A percentile compares a stretch with the other conserved stretches of the same genome.
These are phyloP conservation scores for Spinacia oleracea DNA, from an alignment of 179 eudicot species.

Conservation along the genomic window DNA sequence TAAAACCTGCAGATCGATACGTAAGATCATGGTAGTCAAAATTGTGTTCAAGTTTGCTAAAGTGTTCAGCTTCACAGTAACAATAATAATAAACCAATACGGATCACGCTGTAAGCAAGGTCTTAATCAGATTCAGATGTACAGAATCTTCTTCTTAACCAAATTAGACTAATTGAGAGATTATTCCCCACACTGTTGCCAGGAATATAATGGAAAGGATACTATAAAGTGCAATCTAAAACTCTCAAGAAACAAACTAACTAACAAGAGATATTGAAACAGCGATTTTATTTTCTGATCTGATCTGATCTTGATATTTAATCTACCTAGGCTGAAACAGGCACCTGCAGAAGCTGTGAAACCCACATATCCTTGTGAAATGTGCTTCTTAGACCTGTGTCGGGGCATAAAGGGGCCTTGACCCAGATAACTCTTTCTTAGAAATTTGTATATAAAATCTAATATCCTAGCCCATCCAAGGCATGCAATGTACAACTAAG, in stretches of 20 bases:
- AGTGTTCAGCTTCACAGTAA: background rate
- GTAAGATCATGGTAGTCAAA: conserved; percentile 2
- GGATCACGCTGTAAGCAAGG: background rate
- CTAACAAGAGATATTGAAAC: background rate
- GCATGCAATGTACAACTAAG: no score
- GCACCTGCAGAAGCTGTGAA: background rate
- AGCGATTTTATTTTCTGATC: background rate
- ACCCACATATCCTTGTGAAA: background rate
- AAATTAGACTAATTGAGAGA: background rate
- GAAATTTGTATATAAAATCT: no score
- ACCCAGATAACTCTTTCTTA: no score
- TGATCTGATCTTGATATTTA: background rate
- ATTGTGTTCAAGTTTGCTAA: background rate
- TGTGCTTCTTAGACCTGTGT: no score
- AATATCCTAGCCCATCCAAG: no score
- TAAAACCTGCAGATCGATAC: conserved; percentile 28
- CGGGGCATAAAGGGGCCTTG: background rate
- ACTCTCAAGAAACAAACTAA: background rate
- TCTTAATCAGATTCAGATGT: background rate
- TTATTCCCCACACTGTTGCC: background rate
- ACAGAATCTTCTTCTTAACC: background rate
- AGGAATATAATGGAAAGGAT: no score
- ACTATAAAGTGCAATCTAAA: background rate
- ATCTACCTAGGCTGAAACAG: background rate
- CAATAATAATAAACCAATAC: no score